phyloP scores from a whole-genome alignment of 257 asterid species.

The Petrea volubilis region DNA sequence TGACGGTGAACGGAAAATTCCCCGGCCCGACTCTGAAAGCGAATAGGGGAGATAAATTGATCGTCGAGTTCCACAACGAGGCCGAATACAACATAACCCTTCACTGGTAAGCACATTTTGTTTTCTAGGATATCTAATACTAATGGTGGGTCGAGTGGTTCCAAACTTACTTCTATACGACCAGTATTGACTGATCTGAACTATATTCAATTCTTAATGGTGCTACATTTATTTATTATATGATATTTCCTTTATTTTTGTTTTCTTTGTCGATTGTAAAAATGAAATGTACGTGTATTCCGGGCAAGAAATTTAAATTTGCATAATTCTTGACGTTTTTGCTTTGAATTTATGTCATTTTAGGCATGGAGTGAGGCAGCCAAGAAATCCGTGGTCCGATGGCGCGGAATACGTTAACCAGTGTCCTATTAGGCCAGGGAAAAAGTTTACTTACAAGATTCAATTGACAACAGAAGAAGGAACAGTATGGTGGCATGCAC shows the following conservation, averaged over 20 bases:
- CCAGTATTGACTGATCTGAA: no score
- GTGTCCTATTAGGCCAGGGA: constrained; percentile 52
- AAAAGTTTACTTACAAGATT: constrained; percentile 36
- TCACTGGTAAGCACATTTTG: constrained; percentile 38
- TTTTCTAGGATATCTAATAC: no score
- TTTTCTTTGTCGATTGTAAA: no score
- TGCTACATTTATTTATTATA: no score
- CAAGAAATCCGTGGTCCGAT: constrained; percentile 56
- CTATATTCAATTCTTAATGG: no score
- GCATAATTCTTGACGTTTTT: neutral
- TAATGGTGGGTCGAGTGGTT: no score
- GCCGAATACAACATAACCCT: constrained; percentile 50
- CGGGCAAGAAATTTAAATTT: neutral
- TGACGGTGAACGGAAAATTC: constrained; percentile 56
- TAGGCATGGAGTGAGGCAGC: constrained; percentile 58
- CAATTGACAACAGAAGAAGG: constrained; percentile 49
- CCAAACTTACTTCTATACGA: no score
- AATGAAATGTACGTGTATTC: neutral
- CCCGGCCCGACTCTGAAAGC: constrained; percentile 55
- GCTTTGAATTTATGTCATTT: neutral
- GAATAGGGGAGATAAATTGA: constrained; percentile 40
- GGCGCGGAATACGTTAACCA: constrained; percentile 49
- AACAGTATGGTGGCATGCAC: constrained; percentile 65
- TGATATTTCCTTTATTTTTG: no score
- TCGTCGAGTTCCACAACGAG: constrained; percentile 35